phyloP scores from a whole-genome alignment of 352 stramenopile genomes.

The Phytophthora sansomeana region DNA sequence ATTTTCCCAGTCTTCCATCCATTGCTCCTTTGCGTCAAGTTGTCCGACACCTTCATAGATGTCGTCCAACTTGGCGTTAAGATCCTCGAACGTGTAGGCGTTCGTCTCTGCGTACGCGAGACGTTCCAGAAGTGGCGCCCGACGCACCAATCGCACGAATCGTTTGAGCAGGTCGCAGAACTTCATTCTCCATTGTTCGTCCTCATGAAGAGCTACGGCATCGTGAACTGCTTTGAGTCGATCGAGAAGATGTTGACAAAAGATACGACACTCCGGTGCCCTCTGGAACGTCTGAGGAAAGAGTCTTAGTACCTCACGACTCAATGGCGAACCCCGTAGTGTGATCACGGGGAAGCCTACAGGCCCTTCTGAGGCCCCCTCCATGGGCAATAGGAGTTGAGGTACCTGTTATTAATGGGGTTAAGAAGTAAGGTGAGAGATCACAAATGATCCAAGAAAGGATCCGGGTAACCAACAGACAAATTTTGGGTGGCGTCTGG shows the following conservation, averaged over 20 bases:
- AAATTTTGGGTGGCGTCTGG: too few species aligned
- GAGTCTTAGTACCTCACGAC: not conserved
- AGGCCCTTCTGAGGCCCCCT: not conserved
- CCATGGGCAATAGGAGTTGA: not conserved
- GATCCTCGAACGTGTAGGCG: conserved; percentile 1
- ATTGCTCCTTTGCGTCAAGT: not conserved
- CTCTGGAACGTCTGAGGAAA: not conserved
- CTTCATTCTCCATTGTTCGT: not conserved
- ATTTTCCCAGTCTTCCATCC: not conserved
- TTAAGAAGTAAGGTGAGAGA: too few species aligned
- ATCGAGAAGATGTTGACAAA: not conserved
- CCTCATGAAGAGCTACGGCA: not conserved
- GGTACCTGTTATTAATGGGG: too few species aligned
- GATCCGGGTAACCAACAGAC: too few species aligned
- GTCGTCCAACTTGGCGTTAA: conserved; percentile 12
- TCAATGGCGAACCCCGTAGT: conserved; percentile 3
- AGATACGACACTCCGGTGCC: conserved; percentile 7
- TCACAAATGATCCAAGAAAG: too few species aligned
- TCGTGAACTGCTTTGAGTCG: conserved; percentile 5
- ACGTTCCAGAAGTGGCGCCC: conserved; percentile 10
- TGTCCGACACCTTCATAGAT: conserved; percentile 7
- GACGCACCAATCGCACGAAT: conserved; percentile 22
- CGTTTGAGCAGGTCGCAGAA: conserved; percentile 4
- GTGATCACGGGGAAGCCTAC: conserved; percentile 2
- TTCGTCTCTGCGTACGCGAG: conserved; percentile 18